These are phyloP conservation scores for Cryphonectria carpinicola DNA, from an alignment of 2,329 filamentous ascomycete genomes.

Conservation along the genomic window DNA sequence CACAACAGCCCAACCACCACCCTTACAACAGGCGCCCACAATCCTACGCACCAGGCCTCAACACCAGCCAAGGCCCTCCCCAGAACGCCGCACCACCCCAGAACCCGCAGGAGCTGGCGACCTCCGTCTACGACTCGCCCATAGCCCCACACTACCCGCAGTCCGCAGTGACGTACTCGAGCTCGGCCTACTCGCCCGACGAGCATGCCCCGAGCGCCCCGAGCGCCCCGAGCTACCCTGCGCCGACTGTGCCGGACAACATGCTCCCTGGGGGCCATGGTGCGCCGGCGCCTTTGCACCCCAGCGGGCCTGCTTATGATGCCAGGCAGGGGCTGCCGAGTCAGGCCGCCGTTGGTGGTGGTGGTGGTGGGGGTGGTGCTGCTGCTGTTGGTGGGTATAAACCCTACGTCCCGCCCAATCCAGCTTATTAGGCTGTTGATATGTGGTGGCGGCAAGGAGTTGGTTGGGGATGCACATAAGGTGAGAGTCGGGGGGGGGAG, in stretches of 20 bases:
- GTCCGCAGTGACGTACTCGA: slow-evolving; percentile 49
- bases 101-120: slow-evolving; percentile 76
- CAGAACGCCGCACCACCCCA: slow-evolving; percentile 50
- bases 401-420: slow-evolving; percentile 57
- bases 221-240: slow-evolving; percentile 39
- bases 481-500: too few relatives aligned
- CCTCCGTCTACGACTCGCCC: slow-evolving; percentile 77
- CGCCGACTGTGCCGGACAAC: slow-evolving; percentile 35
- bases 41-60: slow-evolving; percentile 51
- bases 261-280: slow-evolving; percentile 35
- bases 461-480: background rate
- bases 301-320: slow-evolving; percentile 51
- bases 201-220: slow-evolving; percentile 39
- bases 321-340: slow-evolving; percentile 55
- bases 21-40: slow-evolving; percentile 49
- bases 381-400: slow-evolving; percentile 54
- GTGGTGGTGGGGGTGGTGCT: slow-evolving; percentile 6
- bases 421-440: slow-evolving; percentile 22
- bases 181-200: slow-evolving; percentile 54
- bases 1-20: slow-evolving; percentile 45
- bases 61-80: slow-evolving; percentile 52
- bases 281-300: slow-evolving; percentile 49
- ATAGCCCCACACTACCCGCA: slow-evolving; percentile 57
- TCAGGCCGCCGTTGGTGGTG: slow-evolving; percentile 37
- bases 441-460: background rate